Base-by-base conservation (phyloP, 306 rosid genomes). In the Gastrolobium villosum region DNA sequence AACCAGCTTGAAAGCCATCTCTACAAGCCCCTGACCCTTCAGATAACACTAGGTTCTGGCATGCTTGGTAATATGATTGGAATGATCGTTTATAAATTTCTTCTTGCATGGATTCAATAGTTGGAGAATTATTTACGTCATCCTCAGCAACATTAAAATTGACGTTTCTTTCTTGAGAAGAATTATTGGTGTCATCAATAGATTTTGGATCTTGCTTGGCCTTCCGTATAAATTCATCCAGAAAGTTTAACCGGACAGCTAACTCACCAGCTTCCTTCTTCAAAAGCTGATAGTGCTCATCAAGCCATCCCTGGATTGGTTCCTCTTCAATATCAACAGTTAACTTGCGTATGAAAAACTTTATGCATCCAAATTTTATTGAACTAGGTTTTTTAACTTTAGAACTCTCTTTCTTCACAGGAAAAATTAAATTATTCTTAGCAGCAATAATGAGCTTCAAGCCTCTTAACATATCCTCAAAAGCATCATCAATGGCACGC, bases 291-390 rank as follows among this genome's bases (percentile, higher is more conserved):
- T 88, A 89, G 84, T 96, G 99, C 80, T 96, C 99, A 90, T 96
- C 99, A 85, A 96, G 92, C 99, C 99, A 96, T 72, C 97, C 99
- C 77, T 96, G 99, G 81, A 96, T 15, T n/a, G 98, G 98, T 75
- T 96, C 99, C 79, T 96, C 99, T 85, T 96, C 99, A 66, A 96
- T 91, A 71, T 96, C 93, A 67, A 70, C 78, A 84, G 92, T 87
- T 71, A 96, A 78, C 85, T 89, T 93, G 70, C 93, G 91, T 86
- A 90, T 65, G 86, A 77, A 77, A 80, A 96, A 84, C 85, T 83
- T 96, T 54, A 96, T 2, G 77, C 97, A 79, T 80, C 99, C 98
- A 72, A 96, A 84, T 82, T 87, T 93, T 70, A 53, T 35, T 65
- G 97, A 81, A 79, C 90, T 83, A 13, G 94, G 78, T 73, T 91